Evolutionary conservation across 345 rosid species (phyloP).

Genomic region (Abelmoschus esculentus): DNA sequence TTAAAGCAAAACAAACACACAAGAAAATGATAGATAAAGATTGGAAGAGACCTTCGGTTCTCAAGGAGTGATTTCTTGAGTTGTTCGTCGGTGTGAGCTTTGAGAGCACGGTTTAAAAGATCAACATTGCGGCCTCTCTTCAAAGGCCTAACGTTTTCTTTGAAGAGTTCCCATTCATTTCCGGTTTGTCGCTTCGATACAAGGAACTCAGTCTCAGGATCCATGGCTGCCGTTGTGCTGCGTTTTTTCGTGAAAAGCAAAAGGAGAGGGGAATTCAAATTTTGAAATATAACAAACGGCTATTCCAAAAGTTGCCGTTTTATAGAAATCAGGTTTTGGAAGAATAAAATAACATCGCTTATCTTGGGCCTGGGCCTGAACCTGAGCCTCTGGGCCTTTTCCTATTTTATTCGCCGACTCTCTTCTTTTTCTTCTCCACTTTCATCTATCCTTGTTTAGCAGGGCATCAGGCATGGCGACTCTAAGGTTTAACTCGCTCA

Average conservation of each 20-base stretch:
- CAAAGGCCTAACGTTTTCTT: slow-evolving; percentile 62
- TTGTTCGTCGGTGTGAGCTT: slow-evolving; percentile 42
- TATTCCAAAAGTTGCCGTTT: slow-evolving; percentile 5
- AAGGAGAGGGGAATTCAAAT: slow-evolving; percentile 11
- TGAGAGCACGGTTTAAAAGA: slow-evolving; percentile 50
- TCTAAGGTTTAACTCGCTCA: neutral
- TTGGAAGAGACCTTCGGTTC: slow-evolving; percentile 45
- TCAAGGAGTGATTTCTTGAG: slow-evolving; percentile 52
- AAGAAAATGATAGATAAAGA: neutral
- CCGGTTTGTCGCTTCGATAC: slow-evolving; percentile 61
- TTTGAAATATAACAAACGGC: slow-evolving; percentile 13
- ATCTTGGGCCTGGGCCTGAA: too few relatives aligned
- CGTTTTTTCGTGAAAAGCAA: neutral
- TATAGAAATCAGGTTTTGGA: neutral
- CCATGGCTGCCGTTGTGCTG: slow-evolving; percentile 21
- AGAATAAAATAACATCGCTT: neutral
- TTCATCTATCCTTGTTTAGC: neutral
- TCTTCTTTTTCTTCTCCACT: neutral
- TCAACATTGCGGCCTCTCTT: slow-evolving; percentile 1
- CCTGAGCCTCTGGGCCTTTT: too few relatives aligned
- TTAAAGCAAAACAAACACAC: neutral
- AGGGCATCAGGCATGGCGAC: neutral
- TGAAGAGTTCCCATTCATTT: slow-evolving; percentile 82
- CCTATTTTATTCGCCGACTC: too few relatives aligned
- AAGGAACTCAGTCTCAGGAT: slow-evolving; percentile 74